Evolutionary conservation across 768 basidiomycete species (phyloP).

Genomic region (Hortiboletus campestris): DNA sequence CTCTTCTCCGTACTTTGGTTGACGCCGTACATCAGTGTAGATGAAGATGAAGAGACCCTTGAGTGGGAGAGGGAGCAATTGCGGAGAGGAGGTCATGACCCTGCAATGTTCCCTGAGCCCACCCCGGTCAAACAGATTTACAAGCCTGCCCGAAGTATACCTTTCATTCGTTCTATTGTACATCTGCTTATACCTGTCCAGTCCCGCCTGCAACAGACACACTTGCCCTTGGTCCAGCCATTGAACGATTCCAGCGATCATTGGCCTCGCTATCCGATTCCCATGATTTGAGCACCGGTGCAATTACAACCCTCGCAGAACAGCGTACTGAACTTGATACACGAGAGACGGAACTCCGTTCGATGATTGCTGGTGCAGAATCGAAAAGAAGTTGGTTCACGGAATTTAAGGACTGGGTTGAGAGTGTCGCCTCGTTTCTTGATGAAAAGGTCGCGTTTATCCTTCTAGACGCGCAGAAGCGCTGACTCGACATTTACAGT

Average conservation of each 20-base stretch:
- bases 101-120: constrained; percentile 35
- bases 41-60: constrained; percentile 78
- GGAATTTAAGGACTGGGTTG: constrained; percentile 76
- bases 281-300: constrained; percentile 58
- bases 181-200: constrained; percentile 30
- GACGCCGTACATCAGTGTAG: constrained; percentile 46
- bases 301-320: constrained; percentile 54
- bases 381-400: constrained; percentile 80
- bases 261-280: constrained; percentile 63
- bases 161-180: background rate
- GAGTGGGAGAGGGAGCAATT: constrained; percentile 88
- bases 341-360: constrained; percentile 71
- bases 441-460: constrained; percentile 71
- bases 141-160: constrained; percentile 68
- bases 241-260: constrained; percentile 59
- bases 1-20: background rate
- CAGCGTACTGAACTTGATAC: constrained; percentile 64
- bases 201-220: constrained; percentile 66
- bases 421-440: constrained; percentile 79
- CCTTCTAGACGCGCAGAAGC: background rate
- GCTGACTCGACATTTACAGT: constrained; percentile 42
- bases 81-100: constrained; percentile 63
- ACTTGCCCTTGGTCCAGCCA: constrained; percentile 60
- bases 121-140: constrained; percentile 55
- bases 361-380: constrained; percentile 72